Evolutionary conservation across 768 basidiomycete genomes (phyloP).

Genomic region (Chalciporus pseudorubinellus): DNA sequence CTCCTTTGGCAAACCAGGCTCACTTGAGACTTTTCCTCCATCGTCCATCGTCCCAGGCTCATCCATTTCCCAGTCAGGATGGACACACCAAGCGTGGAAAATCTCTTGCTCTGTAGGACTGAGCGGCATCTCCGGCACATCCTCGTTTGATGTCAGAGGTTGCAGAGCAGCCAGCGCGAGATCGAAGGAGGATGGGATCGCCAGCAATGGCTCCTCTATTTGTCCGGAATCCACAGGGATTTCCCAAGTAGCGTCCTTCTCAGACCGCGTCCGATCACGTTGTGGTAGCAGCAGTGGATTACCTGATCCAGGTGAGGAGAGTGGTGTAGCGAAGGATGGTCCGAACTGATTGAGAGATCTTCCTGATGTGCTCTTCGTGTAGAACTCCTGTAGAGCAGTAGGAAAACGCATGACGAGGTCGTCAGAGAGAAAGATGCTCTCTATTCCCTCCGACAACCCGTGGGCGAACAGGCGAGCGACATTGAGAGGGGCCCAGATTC

Average conservation of each 20-base stretch:
- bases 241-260: conserved; percentile 21
- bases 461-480: conserved; percentile 46
- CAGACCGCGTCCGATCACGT: conserved; percentile 1
- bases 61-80: conserved; percentile 51
- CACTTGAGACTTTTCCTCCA: conserved; percentile 10
- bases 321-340: conserved; percentile 54
- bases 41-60: conserved; percentile 20
- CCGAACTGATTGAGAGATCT: conserved; percentile 61
- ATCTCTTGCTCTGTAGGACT: conserved; percentile 71
- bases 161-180: conserved; percentile 30
- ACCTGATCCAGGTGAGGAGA: conserved; percentile 1
- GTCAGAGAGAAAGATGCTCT: conserved; percentile 61
- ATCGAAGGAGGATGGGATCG: conserved; percentile 29
- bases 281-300: conserved; percentile 3
- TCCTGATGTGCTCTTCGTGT: conserved; percentile 45
- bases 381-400: conserved; percentile 55
- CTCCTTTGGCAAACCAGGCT: conserved; percentile 5
- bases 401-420: conserved; percentile 63
- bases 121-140: conserved; percentile 44
- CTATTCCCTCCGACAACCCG: conserved; percentile 29
- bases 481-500: conserved; percentile 68
- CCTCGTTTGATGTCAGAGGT: conserved; percentile 14
- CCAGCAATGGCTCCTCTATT: conserved; percentile 23
- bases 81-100: conserved; percentile 60
- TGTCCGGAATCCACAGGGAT: conserved; percentile 15